These are phyloP conservation scores for Psidium guajava DNA, from an alignment of 345 rosid genomes.

Conservation along the genomic window DNA sequence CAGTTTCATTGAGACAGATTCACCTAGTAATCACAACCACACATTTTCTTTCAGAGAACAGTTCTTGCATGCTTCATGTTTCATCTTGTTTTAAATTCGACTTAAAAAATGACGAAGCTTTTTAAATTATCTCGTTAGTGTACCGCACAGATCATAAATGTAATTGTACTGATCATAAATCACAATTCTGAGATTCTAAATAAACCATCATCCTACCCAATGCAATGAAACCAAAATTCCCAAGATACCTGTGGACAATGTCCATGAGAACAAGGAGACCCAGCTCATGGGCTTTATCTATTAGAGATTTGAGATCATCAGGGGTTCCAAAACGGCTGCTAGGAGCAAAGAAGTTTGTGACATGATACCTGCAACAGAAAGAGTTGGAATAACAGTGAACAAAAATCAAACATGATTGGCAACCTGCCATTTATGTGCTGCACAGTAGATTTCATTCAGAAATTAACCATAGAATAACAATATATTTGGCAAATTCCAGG, in stretches of 20 bases:
- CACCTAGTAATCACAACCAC: not conserved
- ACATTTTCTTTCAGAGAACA: not conserved
- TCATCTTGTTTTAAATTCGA: not conserved
- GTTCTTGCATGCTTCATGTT: not conserved
- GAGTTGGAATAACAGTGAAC: not conserved
- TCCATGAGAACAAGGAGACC: constrained; percentile 97
- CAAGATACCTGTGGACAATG: constrained; percentile 83
- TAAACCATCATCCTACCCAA: not conserved
- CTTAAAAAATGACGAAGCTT: not conserved
- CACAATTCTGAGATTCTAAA: not conserved
- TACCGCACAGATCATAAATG: not conserved
- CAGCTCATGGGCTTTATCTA: constrained; percentile 91
- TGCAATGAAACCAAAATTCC: not conserved
- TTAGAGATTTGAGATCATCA: constrained; percentile 89
- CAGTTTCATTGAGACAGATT: not conserved
- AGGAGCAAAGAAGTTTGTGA: constrained; percentile 91
- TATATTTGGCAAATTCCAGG: not conserved
- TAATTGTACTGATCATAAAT: not conserved
- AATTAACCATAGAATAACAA: not conserved
- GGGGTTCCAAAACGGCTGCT: constrained; percentile 98
- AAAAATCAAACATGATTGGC: not conserved
- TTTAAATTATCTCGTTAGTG: not conserved
- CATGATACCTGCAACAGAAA: constrained; percentile 73
- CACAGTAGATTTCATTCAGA: not conserved
- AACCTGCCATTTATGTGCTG: not conserved